These are phyloP conservation scores for Pseudogymnoascus sp. DNA, from an alignment of 2,329 filamentous ascomycete genomes.

Conservation along the genomic window DNA sequence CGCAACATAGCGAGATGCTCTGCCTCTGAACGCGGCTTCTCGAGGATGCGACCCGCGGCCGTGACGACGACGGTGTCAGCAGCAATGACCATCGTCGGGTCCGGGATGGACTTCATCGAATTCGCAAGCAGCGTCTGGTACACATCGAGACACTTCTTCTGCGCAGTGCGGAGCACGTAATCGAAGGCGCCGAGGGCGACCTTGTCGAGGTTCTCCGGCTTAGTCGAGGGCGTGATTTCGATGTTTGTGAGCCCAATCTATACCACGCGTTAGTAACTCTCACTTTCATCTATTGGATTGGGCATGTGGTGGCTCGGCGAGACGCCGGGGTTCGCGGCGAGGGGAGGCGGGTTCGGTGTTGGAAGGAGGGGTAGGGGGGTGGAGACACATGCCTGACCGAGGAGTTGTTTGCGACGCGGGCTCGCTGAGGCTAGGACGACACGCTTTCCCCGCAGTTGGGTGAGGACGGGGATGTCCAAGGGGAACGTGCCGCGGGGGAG, in stretches of 20 bases:
- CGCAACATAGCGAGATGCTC: slow-evolving; percentile 82
- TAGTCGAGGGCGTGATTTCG: slow-evolving; percentile 76
- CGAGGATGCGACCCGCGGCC: slow-evolving; percentile 68
- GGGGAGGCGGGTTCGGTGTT: not conserved
- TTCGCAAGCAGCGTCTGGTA: slow-evolving; percentile 35
- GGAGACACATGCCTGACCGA: slow-evolving; percentile 53
- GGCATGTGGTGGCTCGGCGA: not conserved
- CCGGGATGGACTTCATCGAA: slow-evolving; percentile 37
- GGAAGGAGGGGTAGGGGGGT: slow-evolving; percentile 7
- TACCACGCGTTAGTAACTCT: slow-evolving; percentile 15
- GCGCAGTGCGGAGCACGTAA: slow-evolving; percentile 84
- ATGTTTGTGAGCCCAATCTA: slow-evolving; percentile 74
- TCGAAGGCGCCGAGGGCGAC: slow-evolving; percentile 67
- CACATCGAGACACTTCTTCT: slow-evolving; percentile 74
- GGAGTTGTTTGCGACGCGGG: slow-evolving; percentile 73
- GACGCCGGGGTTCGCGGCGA: not conserved
- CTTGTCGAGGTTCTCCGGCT: slow-evolving; percentile 83
- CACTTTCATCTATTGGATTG: not conserved
- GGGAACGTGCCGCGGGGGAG: slow-evolving; percentile 49
- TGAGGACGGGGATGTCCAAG: slow-evolving; percentile 73
- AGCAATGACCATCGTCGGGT: slow-evolving; percentile 79
- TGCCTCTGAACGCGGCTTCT: slow-evolving; percentile 78
- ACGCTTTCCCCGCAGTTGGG: slow-evolving; percentile 67
- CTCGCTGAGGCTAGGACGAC: slow-evolving; percentile 88
- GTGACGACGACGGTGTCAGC: slow-evolving; percentile 88